These are phyloP conservation scores for Gillenia trifoliata DNA, from an alignment of 306 rosid genomes.

Conservation along the genomic window DNA sequence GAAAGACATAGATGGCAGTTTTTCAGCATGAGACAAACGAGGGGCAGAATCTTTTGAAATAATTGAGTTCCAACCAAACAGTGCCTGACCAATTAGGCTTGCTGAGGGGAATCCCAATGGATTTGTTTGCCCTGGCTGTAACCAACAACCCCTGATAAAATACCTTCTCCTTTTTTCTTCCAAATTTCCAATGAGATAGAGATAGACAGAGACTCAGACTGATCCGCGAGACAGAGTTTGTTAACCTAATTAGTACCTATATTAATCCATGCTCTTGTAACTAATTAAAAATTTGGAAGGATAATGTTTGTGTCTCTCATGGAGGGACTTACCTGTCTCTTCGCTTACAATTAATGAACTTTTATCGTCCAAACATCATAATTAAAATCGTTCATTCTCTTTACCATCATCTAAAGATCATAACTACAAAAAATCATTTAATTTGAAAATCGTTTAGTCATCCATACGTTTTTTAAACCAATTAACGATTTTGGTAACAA, in stretches of 20 bases:
- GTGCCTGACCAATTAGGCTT: not conserved
- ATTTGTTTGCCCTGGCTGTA: not conserved
- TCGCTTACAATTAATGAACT: no score
- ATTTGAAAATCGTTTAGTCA: no score
- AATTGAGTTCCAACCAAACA: constrained; percentile 5
- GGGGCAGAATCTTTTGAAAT: constrained; percentile 2
- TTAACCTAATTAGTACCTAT: constrained; percentile 7
- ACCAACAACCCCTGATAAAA: not conserved
- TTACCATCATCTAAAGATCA: no score
- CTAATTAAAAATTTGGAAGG: not conserved
- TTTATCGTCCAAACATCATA: no score
- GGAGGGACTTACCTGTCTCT: no score
- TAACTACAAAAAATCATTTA: no score
- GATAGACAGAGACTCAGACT: not conserved
- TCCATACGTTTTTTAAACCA: no score
- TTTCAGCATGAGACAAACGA: not conserved
- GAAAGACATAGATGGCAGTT: not conserved
- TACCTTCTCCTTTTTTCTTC: not conserved
- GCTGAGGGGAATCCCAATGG: constrained; percentile 3
- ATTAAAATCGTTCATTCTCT: no score
- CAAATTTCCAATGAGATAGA: not conserved
- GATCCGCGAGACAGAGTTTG: not conserved
- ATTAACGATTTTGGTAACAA: no score
- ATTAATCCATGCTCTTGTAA: not conserved
- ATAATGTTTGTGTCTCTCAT: no score